Conservation (phyloP, 768 basidiomycete genomes). For the Suillus subluteus region DNA sequence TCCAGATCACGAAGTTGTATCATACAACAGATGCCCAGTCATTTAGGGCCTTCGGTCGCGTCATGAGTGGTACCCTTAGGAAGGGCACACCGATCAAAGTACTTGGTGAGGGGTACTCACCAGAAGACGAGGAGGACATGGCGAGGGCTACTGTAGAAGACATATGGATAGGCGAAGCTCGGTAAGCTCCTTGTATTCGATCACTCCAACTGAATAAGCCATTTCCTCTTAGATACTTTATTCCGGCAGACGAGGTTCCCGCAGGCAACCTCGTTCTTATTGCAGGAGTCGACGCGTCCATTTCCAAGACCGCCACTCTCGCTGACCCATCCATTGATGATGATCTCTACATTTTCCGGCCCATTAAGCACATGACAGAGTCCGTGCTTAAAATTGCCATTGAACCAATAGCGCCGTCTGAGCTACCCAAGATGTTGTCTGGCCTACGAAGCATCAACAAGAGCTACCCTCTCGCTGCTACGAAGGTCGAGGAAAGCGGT, state of each 20-base stretch:
- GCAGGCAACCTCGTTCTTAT: constrained; percentile 94
- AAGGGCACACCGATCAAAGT: constrained; percentile 90
- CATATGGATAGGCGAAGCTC: constrained; percentile 88
- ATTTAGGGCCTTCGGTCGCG: constrained; percentile 94
- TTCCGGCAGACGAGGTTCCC: constrained; percentile 84
- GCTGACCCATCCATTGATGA: constrained; percentile 74
- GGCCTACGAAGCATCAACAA: constrained; percentile 97
- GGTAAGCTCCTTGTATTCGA: constrained; percentile 49
- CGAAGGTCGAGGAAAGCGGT: constrained; percentile 97
- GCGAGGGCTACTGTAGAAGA: constrained; percentile 81
- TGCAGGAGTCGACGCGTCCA: constrained; percentile 91
- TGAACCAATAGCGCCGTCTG: constrained; percentile 96
- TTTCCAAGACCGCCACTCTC: constrained; percentile 93
- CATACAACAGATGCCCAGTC: constrained; percentile 96
- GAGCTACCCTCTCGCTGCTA: constrained; percentile 90
- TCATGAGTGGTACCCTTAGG: constrained; percentile 87
- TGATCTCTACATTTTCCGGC: constrained; percentile 93
- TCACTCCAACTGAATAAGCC: neutral
- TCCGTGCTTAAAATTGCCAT: constrained; percentile 98
- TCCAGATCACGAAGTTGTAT: constrained; percentile 93
- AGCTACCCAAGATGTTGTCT: constrained; percentile 98
- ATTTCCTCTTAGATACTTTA: constrained; percentile 69
- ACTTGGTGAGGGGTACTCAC: constrained; percentile 96
- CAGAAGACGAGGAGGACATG: constrained; percentile 99
- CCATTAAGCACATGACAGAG: constrained; percentile 95